Evolutionary conservation across 148 eudicot species (phyloP), one percentile per base, ranked within the genome.

Genomic region (Pharnaceum exiguum): DNA sequence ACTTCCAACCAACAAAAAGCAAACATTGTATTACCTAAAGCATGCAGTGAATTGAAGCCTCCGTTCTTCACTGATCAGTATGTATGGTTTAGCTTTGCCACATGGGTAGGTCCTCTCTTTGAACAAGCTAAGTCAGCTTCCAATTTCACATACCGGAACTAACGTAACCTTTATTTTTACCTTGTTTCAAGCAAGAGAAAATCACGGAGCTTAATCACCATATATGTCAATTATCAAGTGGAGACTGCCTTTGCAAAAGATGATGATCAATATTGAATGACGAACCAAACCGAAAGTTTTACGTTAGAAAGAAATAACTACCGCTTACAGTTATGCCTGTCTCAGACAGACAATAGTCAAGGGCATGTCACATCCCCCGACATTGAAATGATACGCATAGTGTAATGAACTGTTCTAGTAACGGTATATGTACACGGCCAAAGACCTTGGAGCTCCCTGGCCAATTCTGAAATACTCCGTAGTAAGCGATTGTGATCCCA

Each of bases 171-270:
- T 21, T n/a, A n/a, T 26, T 44, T 59, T 27, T 10, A 30, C 51
- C 31, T 9, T 25, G 7, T 15, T 27, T 44, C 22, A 12, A 59
- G 18, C 3, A n/a, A 11, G 53, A 59, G 64, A 46, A 28, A 59
- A 59, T 59, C 51, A 59, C 64, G 64, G 53, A 59, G 64, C 36
- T 6, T 39, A 55, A 36, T 46, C 19, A 55, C 19, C 23, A n/a
- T n/a, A n/a, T n/a, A n/a, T n/a, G n/a, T 42, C 23, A 42, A 42
- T 42, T 23, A 13, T 17, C n/a, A n/a, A n/a, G n/a, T n/a, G n/a
- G n/a, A n/a, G n/a, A n/a, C n/a, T n/a, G n/a, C n/a, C n/a, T n/a
- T n/a, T n/a, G n/a, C n/a, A n/a, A 42, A 15, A 16, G 11, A 17
- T 45, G 49, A 45, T 45, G 13, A 21, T 7, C 27, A 3, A n/a